A percentile compares a stretch with the other conserved stretches of the same genome.
These are phyloP conservation scores for Astrocystis sublimbata DNA, from an alignment of 495 filamentous ascomycete species.

Conservation along the genomic window DNA sequence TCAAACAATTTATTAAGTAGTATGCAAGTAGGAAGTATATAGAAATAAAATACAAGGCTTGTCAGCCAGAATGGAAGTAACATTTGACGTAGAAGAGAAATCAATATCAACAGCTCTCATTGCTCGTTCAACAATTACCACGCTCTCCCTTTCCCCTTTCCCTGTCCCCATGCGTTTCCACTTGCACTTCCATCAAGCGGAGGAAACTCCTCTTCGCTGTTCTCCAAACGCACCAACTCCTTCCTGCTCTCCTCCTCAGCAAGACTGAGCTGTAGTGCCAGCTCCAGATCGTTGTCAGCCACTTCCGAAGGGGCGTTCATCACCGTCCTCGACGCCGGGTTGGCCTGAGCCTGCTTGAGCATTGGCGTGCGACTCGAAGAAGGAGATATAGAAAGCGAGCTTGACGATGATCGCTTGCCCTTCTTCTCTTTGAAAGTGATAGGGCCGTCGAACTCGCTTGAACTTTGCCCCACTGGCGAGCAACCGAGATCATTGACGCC, in stretches of 20 bases:
- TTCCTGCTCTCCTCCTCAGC: constrained; percentile 68
- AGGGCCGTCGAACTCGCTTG: constrained; percentile 50
- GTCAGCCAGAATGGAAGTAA: neutral
- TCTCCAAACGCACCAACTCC: constrained; percentile 23
- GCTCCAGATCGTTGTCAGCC: constrained; percentile 71
- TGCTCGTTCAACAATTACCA: constrained; percentile 22
- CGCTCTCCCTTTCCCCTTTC: constrained; percentile 51
- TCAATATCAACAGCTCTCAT: neutral
- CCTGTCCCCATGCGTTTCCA: no score
- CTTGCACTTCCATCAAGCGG: constrained; percentile 44
- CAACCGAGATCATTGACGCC: constrained; percentile 38
- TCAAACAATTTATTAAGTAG: neutral
- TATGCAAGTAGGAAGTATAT: no score
- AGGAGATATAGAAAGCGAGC: constrained; percentile 41
- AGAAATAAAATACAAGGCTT: neutral
- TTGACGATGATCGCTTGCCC: constrained; percentile 36
- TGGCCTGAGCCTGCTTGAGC: constrained; percentile 21
- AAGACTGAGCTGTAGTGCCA: constrained; percentile 81
- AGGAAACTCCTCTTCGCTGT: constrained; percentile 60
- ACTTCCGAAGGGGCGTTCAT: constrained; percentile 23
- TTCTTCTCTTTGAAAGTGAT: constrained; percentile 53
- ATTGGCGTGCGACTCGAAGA: constrained; percentile 40
- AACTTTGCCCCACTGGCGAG: constrained; percentile 32
- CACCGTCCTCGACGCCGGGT: constrained; percentile 20
- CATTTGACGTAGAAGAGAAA: constrained; percentile 10